Evolutionary conservation across 2,329 filamentous ascomycete genomes (phyloP).

Genomic region (Exophiala phaeomuriformis): DNA sequence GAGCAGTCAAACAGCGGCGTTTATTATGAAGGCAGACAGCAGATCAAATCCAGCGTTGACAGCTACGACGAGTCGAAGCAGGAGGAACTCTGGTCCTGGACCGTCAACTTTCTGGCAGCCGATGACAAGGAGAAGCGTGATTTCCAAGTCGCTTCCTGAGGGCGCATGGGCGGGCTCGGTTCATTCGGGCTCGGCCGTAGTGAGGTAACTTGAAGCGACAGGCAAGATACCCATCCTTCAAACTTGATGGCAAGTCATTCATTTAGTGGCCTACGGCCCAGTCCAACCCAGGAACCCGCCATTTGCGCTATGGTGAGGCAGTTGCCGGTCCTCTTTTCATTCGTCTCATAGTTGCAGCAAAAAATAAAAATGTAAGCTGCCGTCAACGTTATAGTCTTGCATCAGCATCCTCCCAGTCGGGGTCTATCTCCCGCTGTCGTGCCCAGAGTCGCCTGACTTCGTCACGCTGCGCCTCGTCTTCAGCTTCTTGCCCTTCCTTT

Average conservation of each 20-base stretch:
- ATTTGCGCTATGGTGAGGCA: too few relatives aligned
- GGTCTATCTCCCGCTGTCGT: conserved; percentile 14
- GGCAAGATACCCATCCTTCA: too few relatives aligned
- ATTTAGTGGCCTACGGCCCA: too few relatives aligned
- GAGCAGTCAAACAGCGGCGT: conserved; percentile 30
- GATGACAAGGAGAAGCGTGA: conserved; percentile 27
- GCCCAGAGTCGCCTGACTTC: conserved; percentile 13
- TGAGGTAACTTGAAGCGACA: too few relatives aligned
- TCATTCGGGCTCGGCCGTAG: too few relatives aligned
- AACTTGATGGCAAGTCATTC: too few relatives aligned
- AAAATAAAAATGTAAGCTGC: not conserved
- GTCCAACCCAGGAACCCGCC: too few relatives aligned
- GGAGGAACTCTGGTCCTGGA: conserved; percentile 47
- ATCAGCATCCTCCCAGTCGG: conserved; percentile 13
- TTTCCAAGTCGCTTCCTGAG: conserved; percentile 21
- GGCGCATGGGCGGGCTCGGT: not conserved
- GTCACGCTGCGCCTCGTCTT: conserved; percentile 17
- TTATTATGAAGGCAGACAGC: conserved; percentile 41
- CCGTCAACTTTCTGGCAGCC: conserved; percentile 32
- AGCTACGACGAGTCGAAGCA: conserved; percentile 43
- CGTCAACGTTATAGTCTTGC: not conserved
- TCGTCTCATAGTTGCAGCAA: not conserved
- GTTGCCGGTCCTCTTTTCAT: too few relatives aligned
- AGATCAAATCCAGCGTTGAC: conserved; percentile 37
- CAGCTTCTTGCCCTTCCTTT: conserved; percentile 22